A percentile compares a stretch with the other conserved stretches of the same genome.
Evolutionary conservation across 306 rosid genomes (phyloP).

Genomic region (Herpetospermum pedunculosum): DNA sequence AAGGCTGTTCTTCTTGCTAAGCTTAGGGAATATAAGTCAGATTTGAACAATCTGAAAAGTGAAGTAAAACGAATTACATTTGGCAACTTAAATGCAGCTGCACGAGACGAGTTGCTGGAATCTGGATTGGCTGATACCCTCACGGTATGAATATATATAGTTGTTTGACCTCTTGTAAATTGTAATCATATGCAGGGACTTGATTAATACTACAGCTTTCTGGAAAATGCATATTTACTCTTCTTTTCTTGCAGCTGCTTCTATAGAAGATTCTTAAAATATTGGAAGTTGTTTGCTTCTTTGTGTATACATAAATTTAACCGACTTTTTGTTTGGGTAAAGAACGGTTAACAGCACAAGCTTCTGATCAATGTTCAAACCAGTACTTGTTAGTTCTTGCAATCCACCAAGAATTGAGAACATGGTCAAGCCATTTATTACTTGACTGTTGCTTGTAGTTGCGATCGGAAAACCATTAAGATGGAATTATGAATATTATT

Average conservation of each 20-base stretch:
- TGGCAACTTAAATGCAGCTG: slow-evolving; percentile 58
- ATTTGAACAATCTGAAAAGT: slow-evolving; percentile 75
- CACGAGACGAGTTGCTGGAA: slow-evolving; percentile 85
- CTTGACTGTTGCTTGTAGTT: neutral
- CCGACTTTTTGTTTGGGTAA: neutral
- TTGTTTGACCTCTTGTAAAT: neutral
- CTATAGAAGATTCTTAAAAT: neutral
- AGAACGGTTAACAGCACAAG: neutral
- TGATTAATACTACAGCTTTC: neutral
- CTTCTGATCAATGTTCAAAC: neutral
- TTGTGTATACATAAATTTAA: neutral
- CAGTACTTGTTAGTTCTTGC: neutral
- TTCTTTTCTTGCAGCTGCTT: neutral
- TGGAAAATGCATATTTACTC: neutral
- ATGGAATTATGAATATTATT: too few species aligned
- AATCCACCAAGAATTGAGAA: neutral
- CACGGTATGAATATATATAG: slow-evolving; percentile 37
- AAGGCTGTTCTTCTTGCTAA: slow-evolving; percentile 78
- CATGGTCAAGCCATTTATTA: neutral
- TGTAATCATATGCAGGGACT: neutral
- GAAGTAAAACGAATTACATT: slow-evolving; percentile 68
- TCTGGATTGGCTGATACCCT: slow-evolving; percentile 91
- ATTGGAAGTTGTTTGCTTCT: neutral
- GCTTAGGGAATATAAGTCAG: slow-evolving; percentile 92
- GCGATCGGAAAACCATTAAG: too few species aligned